Evolutionary conservation across 148 eudicot genomes (phyloP).

Genomic region (Amaranthus cruentus): DNA sequence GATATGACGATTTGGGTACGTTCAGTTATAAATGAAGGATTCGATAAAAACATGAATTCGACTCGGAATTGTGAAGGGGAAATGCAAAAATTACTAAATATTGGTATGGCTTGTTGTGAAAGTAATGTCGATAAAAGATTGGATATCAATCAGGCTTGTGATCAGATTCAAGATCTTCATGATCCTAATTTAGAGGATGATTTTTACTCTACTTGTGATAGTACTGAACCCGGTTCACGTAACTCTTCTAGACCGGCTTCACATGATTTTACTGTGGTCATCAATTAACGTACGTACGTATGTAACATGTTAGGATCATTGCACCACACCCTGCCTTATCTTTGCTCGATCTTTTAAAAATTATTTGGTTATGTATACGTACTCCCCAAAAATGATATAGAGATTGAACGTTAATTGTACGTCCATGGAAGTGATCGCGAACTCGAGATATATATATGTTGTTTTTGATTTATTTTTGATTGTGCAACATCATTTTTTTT

Average conservation of each 20-base stretch:
- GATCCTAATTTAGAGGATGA: constrained; percentile 58
- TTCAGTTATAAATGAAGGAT: constrained; percentile 21
- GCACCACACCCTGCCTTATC: no score
- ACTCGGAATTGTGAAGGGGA: constrained; percentile 38
- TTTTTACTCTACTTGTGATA: constrained; percentile 38
- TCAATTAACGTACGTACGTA: constrained; percentile 10
- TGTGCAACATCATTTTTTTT: no score
- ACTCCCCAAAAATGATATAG: no score
- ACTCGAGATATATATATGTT: no score
- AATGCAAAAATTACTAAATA: constrained; percentile 55
- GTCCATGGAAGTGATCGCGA: no score
- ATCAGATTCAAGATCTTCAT: constrained; percentile 51
- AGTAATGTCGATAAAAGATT: constrained; percentile 50
- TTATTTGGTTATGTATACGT: no score
- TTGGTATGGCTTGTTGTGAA: constrained; percentile 64
- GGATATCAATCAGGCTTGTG: constrained; percentile 65
- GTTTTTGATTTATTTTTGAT: no score
- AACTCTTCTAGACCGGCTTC: constrained; percentile 43
- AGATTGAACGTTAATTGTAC: no score
- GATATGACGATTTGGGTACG: constrained; percentile 42
- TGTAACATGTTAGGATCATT: no score
- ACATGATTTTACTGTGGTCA: constrained; percentile 34
- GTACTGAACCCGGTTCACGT: constrained; percentile 31
- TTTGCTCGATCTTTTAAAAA: no score
- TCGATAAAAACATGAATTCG: constrained; percentile 54